A percentile compares a stretch with the other conserved stretches of the same genome.
These are phyloP conservation scores for Amphirosellinia nigrospora DNA, from an alignment of 495 filamentous ascomycete species.

Conservation along the genomic window DNA sequence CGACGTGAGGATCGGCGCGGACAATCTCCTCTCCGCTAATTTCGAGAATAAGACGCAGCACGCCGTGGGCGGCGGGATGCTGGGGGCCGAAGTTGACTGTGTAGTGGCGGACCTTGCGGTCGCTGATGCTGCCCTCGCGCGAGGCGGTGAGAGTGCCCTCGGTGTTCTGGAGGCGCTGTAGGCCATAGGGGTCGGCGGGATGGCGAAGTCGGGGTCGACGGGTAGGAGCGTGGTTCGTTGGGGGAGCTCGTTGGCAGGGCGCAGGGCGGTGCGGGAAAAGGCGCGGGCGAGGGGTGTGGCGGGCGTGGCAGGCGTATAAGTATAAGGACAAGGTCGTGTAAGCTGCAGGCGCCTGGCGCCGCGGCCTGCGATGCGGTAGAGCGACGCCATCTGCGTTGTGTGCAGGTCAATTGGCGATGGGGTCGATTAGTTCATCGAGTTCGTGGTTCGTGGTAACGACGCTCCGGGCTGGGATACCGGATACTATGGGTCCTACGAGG, in stretches of 20 bases:
- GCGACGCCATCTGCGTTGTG: slow-evolving; percentile 51
- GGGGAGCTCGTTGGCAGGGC: slow-evolving; percentile 59
- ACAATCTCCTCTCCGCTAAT: slow-evolving; percentile 98
- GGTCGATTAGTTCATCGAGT: slow-evolving; percentile 27
- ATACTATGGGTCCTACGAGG: neutral
- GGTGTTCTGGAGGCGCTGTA: slow-evolving; percentile 53
- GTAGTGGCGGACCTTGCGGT: slow-evolving; percentile 96
- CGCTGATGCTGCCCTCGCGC: slow-evolving; percentile 55
- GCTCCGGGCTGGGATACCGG: neutral
- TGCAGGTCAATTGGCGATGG: slow-evolving; percentile 36
- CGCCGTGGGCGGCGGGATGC: slow-evolving; percentile 98
- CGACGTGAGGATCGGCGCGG: slow-evolving; percentile 95
- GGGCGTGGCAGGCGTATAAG: slow-evolving; percentile 36
- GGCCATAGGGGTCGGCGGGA: slow-evolving; percentile 49
- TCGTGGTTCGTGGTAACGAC: slow-evolving; percentile 29
- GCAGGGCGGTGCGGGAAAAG: slow-evolving; percentile 71
- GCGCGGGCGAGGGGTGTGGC: slow-evolving; percentile 53
- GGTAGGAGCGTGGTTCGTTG: slow-evolving; percentile 69
- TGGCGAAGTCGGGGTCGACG: slow-evolving; percentile 68
- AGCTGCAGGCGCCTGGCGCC: slow-evolving; percentile 61
- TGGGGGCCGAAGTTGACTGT: slow-evolving; percentile 99
- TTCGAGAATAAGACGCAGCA: slow-evolving; percentile 96
- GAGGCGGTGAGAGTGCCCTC: slow-evolving; percentile 54
- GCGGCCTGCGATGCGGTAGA: slow-evolving; percentile 61
- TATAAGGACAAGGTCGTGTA: no score